Evolutionary conservation across 2,329 filamentous ascomycete genomes (phyloP), one percentile per base, ranked within the genome.

Genomic region (Clonostachys rhizophaga): DNA sequence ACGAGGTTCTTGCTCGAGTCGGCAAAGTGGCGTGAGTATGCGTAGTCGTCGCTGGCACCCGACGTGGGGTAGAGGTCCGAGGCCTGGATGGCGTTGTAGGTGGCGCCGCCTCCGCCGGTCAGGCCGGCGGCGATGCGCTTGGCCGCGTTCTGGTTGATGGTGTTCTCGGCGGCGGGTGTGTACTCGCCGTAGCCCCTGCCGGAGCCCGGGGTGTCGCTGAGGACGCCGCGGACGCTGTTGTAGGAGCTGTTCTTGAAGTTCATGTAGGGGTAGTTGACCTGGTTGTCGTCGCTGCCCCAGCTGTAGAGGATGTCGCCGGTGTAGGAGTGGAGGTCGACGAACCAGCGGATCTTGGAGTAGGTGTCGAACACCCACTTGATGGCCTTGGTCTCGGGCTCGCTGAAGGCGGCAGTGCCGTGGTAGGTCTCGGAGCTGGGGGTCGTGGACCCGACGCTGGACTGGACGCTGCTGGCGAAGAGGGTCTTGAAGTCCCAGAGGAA

Each of bases 291-390:
- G 51, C 76, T 73, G 20, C 79, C 78, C 78, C 78, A 83, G 47
- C 66, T 69, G 60, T 81, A 81, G 13, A 83, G 61, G 16, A 83
- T 65, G 34, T 72, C 50, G 3, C 75, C 76, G 1, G 69, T 66
- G 20, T 68, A 75, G 1, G 77, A 79, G 66, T 83, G 79, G 42
- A 83, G 66, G 51, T 83, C 79, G 48, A 81, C 62, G 58, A 79
- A 79, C 76, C 78, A 82, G 34, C 72, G 66, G 41, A 82, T 61
- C 40, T 70, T 70, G 44, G 65, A 58, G 59, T 73, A 75, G 20
- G 67, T 64, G 52, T 76, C 69, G 55, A 81, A 64, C 9, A 78
- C 58, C 62, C 73, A 79, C 49, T 71, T 73, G 49, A 79, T 68
- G 56, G 71, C 78, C 58, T 73, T 66, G 3, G 77, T 75, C 63